Conservation (phyloP, 345 rosid species). For the Rhizophora apiculata region DNA sequence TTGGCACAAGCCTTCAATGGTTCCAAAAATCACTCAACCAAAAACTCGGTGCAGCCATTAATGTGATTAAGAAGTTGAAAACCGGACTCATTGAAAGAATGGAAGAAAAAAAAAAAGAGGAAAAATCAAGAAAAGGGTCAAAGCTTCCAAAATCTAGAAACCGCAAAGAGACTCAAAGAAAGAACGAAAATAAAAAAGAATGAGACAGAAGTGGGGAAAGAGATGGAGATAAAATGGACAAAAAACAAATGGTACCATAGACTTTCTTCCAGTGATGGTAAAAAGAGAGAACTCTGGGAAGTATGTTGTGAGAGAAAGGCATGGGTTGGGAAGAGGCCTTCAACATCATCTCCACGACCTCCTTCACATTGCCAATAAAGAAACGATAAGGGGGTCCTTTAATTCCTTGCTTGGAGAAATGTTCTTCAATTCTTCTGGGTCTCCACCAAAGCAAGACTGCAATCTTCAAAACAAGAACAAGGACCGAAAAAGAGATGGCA, state of each 20-base stretch:
- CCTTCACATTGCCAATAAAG: constrained; percentile 93
- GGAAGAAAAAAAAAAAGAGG: neutral
- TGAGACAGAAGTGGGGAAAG: neutral
- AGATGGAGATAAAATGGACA: neutral
- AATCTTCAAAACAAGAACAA: constrained; percentile 41
- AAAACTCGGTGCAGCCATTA: neutral
- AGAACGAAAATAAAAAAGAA: neutral
- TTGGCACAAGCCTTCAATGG: neutral
- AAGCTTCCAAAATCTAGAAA: neutral
- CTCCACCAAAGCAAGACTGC: constrained; percentile 78
- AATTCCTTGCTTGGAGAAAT: constrained; percentile 94
- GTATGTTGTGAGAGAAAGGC: constrained; percentile 98
- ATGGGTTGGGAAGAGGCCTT: constrained; percentile 90
- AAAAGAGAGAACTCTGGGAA: constrained; percentile 89
- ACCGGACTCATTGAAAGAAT: neutral
- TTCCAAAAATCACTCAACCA: neutral
- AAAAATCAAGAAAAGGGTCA: neutral
- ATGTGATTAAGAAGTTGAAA: neutral
- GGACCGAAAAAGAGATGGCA: constrained; percentile 30
- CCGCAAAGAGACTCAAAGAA: neutral
- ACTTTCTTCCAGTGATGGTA: constrained; percentile 97
- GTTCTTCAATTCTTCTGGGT: constrained; percentile 84
- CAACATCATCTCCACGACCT: constrained; percentile 81
- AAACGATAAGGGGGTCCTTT: constrained; percentile 96
- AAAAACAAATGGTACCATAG: constrained; percentile 47